Base-by-base conservation (phyloP, 495 filamentous ascomycete species). In the Cercophora scortea region DNA sequence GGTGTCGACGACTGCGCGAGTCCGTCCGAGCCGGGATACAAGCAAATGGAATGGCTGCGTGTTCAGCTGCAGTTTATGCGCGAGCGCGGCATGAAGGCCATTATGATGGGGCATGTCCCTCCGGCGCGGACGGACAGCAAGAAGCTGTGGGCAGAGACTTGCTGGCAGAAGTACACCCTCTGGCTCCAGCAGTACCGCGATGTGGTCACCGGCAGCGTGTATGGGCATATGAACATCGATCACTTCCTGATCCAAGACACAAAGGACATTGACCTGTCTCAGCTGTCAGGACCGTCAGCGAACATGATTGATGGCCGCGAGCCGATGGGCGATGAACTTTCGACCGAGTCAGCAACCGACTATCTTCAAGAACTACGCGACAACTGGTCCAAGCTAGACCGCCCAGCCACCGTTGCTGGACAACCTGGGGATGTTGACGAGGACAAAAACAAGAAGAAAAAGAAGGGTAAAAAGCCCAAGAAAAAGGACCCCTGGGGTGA, bases 201-300 rank as follows among this genome's bases (percentile, higher is more conserved):
- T 66, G 84, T 99, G 10, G 73, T 99, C 10, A 78, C 90, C 36
- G 79, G 80, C 7, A 81, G 82, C 13, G 51, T 93, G 13, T 99
- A 87, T 58, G 93, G 92, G 2, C 93, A 99, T 64, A 97, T 99
- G 91, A 99, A 99, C 62, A 86, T 96, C 54, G 93, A 99, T 61
- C 93, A 99, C 64, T 99, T 97, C 70, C 79, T 97, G 61, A 69
- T 99, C 8, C 91, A 96, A 60, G 93, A 96, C 70, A 87, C 80
- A 53, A 71, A 86, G 10, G 78, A 95, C 12, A 75, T 97, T 42
- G 72, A 89, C 42, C 71, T 81, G 49, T 66, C 61, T 16, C 66
- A 71, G n/a, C 51, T 79, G 13, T 60, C 66, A 4, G 79, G 74
- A 4, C 57, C 69, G 25, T 73, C 79, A 25, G 60, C 59, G 8